A percentile compares a stretch with the other conserved stretches of the same genome.
These are phyloP conservation scores for Citrullus colocynthis DNA, from an alignment of 306 rosid genomes.

Conservation along the genomic window DNA sequence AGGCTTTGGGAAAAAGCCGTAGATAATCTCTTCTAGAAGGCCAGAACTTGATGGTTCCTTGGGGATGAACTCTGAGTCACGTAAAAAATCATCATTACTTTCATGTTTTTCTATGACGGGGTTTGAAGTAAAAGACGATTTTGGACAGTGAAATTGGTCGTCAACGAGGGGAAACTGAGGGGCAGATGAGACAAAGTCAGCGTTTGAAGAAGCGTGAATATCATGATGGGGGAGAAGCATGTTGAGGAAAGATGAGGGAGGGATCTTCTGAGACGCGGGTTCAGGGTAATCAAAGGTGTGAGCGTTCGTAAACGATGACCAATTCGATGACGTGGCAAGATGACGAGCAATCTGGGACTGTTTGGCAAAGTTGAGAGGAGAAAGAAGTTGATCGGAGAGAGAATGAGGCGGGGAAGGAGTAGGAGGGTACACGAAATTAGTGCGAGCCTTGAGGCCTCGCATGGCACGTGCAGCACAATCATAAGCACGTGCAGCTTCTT, in stretches of 20 bases:
- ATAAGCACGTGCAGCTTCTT: slow-evolving; percentile 93
- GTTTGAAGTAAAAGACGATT: neutral
- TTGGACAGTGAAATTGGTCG: neutral
- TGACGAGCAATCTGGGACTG: slow-evolving; percentile 21
- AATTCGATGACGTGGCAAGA: neutral
- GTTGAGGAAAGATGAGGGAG: slow-evolving; percentile 22
- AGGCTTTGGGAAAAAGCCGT: slow-evolving; percentile 31
- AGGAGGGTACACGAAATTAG: slow-evolving; percentile 61
- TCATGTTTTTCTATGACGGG: neutral
- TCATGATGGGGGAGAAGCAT: slow-evolving; percentile 42
- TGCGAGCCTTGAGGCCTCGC: slow-evolving; percentile 85
- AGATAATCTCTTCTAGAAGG: slow-evolving; percentile 59
- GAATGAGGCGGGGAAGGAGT: slow-evolving; percentile 19
- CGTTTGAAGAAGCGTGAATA: slow-evolving; percentile 12
- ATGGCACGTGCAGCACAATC: slow-evolving; percentile 92
- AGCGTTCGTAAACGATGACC: slow-evolving; percentile 15
- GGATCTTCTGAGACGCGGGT: slow-evolving; percentile 5
- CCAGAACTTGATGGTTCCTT: slow-evolving; percentile 55
- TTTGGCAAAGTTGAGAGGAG: slow-evolving; percentile 23
- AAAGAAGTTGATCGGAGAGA: slow-evolving; percentile 10
- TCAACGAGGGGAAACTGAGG: neutral
- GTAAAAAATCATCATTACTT: neutral
- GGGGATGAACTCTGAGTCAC: slow-evolving; percentile 28
- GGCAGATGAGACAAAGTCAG: slow-evolving; percentile 2
- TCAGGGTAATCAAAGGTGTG: neutral